Evolutionary conservation across 1,139 yeast species (phyloP).

Genomic region (Petasospora rhodanensis): DNA sequence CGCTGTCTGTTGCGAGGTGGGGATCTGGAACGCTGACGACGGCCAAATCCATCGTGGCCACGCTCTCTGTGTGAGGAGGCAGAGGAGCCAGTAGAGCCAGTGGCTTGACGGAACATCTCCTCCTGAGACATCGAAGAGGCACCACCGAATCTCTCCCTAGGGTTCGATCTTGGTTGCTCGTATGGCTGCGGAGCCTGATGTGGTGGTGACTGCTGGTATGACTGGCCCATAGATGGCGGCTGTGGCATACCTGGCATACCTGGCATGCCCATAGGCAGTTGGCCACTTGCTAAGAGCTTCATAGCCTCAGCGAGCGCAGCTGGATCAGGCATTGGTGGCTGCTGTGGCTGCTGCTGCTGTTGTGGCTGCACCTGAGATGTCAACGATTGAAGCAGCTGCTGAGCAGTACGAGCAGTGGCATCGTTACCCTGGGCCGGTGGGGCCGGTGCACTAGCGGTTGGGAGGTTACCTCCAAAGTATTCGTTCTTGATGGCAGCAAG

Average conservation of each 20-base stretch:
- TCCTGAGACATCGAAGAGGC: constrained; percentile 18
- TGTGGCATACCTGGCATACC: constrained; percentile 39
- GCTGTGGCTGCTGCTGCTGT: constrained; percentile 34
- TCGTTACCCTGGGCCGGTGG: constrained; percentile 16
- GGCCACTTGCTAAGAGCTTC: constrained; percentile 24
- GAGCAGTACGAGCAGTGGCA: constrained; percentile 18
- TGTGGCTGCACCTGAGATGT: constrained; percentile 42
- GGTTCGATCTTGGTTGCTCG: neutral
- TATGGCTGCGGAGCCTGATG: constrained; percentile 1
- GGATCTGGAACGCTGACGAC: constrained; percentile 27
- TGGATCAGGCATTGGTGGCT: constrained; percentile 12
- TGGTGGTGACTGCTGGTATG: constrained; percentile 20
- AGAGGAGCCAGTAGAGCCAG: constrained; percentile 6
- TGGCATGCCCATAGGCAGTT: neutral
- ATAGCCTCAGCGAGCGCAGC: constrained; percentile 28
- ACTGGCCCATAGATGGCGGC: constrained; percentile 33
- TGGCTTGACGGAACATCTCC: constrained; percentile 20
- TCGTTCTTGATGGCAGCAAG: constrained; percentile 55
- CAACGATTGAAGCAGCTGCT: constrained; percentile 20
- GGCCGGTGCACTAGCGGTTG: constrained; percentile 31
- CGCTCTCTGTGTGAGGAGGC: constrained; percentile 9
- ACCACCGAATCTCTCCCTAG: constrained; percentile 7
- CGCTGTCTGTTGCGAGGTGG: constrained; percentile 21
- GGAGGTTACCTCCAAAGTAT: constrained; percentile 42
- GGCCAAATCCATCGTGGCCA: constrained; percentile 25